Base-by-base conservation (phyloP, 2,329 filamentous ascomycete genomes). In the Beauveria pseudobassiana region DNA sequence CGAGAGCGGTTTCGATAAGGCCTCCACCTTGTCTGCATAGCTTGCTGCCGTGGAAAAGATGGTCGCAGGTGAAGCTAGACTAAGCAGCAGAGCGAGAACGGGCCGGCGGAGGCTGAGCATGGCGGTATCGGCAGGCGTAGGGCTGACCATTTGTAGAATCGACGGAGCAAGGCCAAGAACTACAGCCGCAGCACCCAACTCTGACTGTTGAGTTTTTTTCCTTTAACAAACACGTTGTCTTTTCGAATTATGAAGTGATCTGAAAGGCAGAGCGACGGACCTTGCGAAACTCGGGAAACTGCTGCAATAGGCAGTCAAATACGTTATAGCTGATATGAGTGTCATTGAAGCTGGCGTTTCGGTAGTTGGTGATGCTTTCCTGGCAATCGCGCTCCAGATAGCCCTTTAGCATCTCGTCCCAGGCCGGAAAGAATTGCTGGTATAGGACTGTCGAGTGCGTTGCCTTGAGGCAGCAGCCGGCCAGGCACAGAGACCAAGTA, bases 261-360 rank as follows among this genome's bases (percentile, higher is more conserved):
- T 5, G 0, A 12, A 4, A 34, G 12, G 12, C 5, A 34, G 30
- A 2, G 30, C 30, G 30, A 18, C 52, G 20, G 16, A 56, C 56
- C 46, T 59, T 59, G 46, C 46, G 56, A 30, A 30, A 51, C 46
- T 59, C 56, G 30, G 56, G 46, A 22, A 59, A 59, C 56, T 59
- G 56, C 56, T 51, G 22, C 12, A 51, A 16, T 18, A 59, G 28
- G 46, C 56, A 59, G 56, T 26, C 22, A 18, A 59, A 34, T 20
- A 59, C 56, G 1, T 2, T 18, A 30, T 59, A 51, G 56, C 56
- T 51, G 24, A 59, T 18, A 18, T 50, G 56, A 20, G 14, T 59
- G 20, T 59, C 9, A 2, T 59, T 10, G 24, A 59, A 51, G 24
- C 28, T 51, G 46, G 46, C 56, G 34, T 59, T 59, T 43, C 30